phyloP scores from a whole-genome alignment of 2,329 filamentous ascomycete genomes.

The Curvularia hawaiiensis region DNA sequence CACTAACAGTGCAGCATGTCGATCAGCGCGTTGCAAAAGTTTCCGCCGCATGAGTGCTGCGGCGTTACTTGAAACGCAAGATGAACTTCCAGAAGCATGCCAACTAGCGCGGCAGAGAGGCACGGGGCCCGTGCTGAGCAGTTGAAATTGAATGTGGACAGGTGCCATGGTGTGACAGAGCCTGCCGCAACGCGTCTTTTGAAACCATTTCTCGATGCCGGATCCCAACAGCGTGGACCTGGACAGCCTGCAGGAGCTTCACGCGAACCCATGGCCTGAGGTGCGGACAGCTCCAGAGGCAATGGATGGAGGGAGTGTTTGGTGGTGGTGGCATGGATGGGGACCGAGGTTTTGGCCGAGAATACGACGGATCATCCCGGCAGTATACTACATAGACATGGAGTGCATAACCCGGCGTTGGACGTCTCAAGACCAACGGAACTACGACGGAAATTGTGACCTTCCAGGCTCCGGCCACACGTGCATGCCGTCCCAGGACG shows the following conservation, averaged over 20 bases:
- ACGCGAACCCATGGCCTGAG: conserved; percentile 3
- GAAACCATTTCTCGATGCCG: conserved; percentile 15
- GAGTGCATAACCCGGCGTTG: conserved; percentile 7
- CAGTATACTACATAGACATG: neutral
- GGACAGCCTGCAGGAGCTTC: neutral
- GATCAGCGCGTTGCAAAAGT: conserved; percentile 9
- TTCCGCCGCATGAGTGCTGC: conserved; percentile 11
- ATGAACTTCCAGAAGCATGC: conserved; percentile 13
- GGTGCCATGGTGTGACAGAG: conserved; percentile 15
- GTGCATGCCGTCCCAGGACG: neutral
- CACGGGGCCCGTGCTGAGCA: conserved; percentile 1
- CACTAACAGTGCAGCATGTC: conserved; percentile 11
- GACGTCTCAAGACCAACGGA: conserved; percentile 4
- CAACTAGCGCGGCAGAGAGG: conserved; percentile 7
- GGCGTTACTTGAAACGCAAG: conserved; percentile 15
- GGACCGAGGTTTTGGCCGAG: conserved; percentile 1
- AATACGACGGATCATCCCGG: conserved; percentile 5
- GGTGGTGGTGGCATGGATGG: neutral
- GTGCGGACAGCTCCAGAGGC: neutral
- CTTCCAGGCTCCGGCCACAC: neutral
- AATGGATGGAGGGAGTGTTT: conserved; percentile 10
- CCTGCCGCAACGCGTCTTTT: conserved; percentile 15
- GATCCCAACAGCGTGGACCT: neutral
- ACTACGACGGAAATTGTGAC: neutral
- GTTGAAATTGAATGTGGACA: conserved; percentile 2